Evolutionary conservation across 305 asterid species (phyloP).

Genomic region (Caryopteris hybrid): DNA sequence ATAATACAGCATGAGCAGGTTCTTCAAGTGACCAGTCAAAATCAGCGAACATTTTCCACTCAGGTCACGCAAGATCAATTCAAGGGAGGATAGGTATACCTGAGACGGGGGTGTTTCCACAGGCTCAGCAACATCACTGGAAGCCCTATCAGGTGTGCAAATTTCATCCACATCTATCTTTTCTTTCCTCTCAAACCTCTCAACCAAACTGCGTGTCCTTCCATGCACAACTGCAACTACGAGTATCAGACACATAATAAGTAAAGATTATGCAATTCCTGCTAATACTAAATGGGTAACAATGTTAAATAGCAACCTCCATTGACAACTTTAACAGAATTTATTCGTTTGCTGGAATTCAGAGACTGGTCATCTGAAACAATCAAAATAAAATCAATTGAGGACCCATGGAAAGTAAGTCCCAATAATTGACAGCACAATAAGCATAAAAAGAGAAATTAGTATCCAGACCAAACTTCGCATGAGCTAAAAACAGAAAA

Average conservation of each 20-base stretch:
- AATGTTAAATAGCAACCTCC: slow-evolving; percentile 64
- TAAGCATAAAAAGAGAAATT: slow-evolving; percentile 1
- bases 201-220: slow-evolving; percentile 94
- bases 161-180: slow-evolving; percentile 35
- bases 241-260: slow-evolving; percentile 24
- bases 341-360: slow-evolving; percentile 41
- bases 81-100: slow-evolving; percentile 20
- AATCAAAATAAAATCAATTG: slow-evolving; percentile 17
- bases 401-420: background rate
- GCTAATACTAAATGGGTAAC: slow-evolving; percentile 4
- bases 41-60: slow-evolving; percentile 2
- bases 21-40: background rate
- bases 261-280: slow-evolving; percentile 12
- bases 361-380: slow-evolving; percentile 46
- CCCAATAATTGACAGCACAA: background rate
- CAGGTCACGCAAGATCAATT: background rate
- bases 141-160: slow-evolving; percentile 30
- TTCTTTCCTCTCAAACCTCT: slow-evolving; percentile 86
- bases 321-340: slow-evolving; percentile 66
- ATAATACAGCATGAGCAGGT: background rate
- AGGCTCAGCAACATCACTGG: slow-evolving; percentile 30
- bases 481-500: background rate
- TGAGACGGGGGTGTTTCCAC: slow-evolving; percentile 26
- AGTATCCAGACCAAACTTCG: background rate
- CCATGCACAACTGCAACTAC: slow-evolving; percentile 82